Evolutionary conservation across 2,329 filamentous ascomycete genomes (phyloP), one percentile per base, ranked within the genome.

Genomic region (Tolypocladium cylindrosporum): DNA sequence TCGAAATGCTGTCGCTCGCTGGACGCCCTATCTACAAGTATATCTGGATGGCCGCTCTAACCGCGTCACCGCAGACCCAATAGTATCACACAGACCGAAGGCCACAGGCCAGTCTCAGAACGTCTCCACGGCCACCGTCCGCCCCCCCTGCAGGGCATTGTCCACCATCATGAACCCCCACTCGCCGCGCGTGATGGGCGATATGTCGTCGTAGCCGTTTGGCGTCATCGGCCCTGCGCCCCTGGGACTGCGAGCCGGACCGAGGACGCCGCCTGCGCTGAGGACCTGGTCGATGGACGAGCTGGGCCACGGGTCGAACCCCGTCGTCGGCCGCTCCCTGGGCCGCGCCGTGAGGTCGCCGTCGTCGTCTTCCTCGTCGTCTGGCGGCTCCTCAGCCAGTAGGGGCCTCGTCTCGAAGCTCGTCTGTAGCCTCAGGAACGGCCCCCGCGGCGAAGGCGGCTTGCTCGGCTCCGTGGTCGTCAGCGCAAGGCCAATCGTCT

Each of bases 121-220:
- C 48, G 75, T 82, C 69, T 80, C 79, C 19, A 85, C 78, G 4
- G 74, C 74, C 3, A 73, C 82, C 45, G 71, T 82, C 63, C 74
- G 75, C 19, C 71, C 74, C 41, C 68, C 71, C 51, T 71, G 72
- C 61, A 76, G 76, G 34, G 71, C 72, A 36, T 76, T 74, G 3
- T 79, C 78, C 45, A 75, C 73, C 72, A 84, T 82, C 62, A 87
- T 68, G 64, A 83, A 82, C 0, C 82, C 80, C 84, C 84, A 87
- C 69, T 86, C 84, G 6, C 81, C 81, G 45, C 80, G 75, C 10
- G 84, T 86, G 31, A 81, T 78, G 7, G 84, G 84, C 55, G 82
- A 85, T 57, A 86, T 82, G 64, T 87, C 84, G 24, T 84, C 82
- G 61, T 81, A 83, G 9, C 73, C 77, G 61, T 85, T 83, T 1